Percentiles rank a stretch among this genome's conserved stretches.
Conservation (phyloP, 2,329 filamentous ascomycete species). For the Diplodia mutila region DNA sequence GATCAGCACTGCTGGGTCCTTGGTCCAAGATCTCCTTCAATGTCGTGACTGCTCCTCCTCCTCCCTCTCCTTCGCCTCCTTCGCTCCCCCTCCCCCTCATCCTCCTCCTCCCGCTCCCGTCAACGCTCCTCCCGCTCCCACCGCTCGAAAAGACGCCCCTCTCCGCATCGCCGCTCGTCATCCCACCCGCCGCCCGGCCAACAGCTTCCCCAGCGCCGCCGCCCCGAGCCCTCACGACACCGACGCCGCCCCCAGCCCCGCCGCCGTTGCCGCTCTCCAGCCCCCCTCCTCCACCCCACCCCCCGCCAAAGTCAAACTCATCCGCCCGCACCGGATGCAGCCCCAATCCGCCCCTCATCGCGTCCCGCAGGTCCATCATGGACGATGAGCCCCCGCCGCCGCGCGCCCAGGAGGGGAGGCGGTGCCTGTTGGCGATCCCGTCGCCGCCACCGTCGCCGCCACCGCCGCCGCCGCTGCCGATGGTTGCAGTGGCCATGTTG, state of each 20-base stretch:
- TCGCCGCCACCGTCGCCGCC: not conserved
- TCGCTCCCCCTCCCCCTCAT: not conserved
- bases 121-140: too few relatives aligned
- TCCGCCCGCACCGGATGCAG: slow-evolving; percentile 2
- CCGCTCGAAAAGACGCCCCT: too few relatives aligned
- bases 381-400: not conserved
- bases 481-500: too few relatives aligned
- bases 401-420: slow-evolving; percentile 19
- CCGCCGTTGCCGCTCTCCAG: too few relatives aligned
- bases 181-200: not conserved
- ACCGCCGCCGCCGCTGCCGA: too few relatives aligned
- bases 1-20: not conserved
- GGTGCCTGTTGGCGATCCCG: slow-evolving; percentile 17
- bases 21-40: not conserved
- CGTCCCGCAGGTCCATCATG: not conserved
- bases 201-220: not conserved
- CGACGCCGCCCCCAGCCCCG: not conserved
- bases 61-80: not conserved
- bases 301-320: not conserved
- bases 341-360: slow-evolving; percentile 20
- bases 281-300: not conserved
- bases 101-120: not conserved
- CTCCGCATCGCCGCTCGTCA: too few relatives aligned
- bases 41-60: not conserved
- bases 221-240: not conserved